Base-by-base conservation (phyloP, 306 rosid species). In the Lupinus albus region DNA sequence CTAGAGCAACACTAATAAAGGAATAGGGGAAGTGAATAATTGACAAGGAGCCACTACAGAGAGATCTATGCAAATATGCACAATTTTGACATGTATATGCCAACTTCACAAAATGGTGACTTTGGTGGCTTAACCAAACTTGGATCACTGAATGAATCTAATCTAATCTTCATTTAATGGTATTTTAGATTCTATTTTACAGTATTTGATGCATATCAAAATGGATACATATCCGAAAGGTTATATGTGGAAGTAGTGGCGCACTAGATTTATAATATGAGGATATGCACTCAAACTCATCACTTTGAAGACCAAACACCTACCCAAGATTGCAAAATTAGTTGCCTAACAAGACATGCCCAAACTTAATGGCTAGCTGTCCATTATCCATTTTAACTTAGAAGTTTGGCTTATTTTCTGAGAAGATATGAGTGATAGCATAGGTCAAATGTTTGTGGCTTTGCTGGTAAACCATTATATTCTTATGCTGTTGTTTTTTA, bases 281-380 rank as follows among this genome's bases (percentile, higher is more conserved):
- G 21, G 52, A 68, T 14, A 42, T 21, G 16, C 28, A 21, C n/a
- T 15, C n/a, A 32, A 39, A 11, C 50, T 44, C 9, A 60, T 17
- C 17, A 71, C 15, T 45, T 7, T 25, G 42, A 3, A 44, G 20
- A 30, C 8, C 20, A 69, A n/a, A 71, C 12, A 60, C 16, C 61
- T 35, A 3, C 1, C 13, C 20, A 30, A 6, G 2, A 17, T 61
- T n/a, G 20, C 12, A 13, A 47, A 28, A 67, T 33, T 73, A 14
- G 49, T 70, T 63, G 32, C 52, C 76, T 46, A 42, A 48, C 44
- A 64, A 15, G 69, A 71, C 58, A 71, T 71, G 28, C 70, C 25
- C 30, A 46, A 50, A 65, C 65, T 36, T 59, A 51, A 68, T 42
- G 39, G 54, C 20, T 11, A 55, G 54, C 64, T 21, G 11, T 61